Percentiles rank a stretch among this genome's conserved stretches.
These are phyloP conservation scores for Mycena latifolia DNA, from an alignment of 768 basidiomycete genomes.

Conservation along the genomic window DNA sequence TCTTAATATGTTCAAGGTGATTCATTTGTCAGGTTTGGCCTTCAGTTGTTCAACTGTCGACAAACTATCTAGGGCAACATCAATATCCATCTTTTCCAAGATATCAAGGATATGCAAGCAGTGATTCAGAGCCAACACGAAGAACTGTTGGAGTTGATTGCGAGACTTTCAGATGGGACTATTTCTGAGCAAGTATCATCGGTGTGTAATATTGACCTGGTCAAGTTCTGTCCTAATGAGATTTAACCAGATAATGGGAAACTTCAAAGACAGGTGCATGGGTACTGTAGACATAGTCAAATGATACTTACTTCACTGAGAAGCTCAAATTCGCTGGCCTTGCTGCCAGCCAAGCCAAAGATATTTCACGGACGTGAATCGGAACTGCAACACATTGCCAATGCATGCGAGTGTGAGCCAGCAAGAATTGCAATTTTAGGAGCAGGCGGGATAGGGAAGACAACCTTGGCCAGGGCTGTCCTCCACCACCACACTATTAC, in stretches of 20 bases:
- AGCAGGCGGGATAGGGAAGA: constrained; percentile 6
- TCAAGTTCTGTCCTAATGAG: not conserved
- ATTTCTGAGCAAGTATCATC: not conserved
- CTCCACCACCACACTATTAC: not conserved
- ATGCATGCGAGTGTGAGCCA: not conserved
- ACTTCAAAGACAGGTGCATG: not conserved
- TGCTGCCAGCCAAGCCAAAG: constrained; percentile 1
- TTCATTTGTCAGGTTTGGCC: not conserved
- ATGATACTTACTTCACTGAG: not conserved
- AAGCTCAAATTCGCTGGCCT: not conserved
- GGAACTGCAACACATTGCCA: not conserved
- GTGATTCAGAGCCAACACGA: not conserved
- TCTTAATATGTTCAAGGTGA: not conserved
- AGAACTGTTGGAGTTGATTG: not conserved
- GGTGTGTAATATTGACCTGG: not conserved
- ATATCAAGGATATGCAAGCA: not conserved
- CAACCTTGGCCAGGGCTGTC: not conserved
- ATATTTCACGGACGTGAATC: constrained; percentile 3
- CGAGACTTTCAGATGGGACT: not conserved
- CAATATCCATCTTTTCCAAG: not conserved
- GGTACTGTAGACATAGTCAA: too few relatives aligned
- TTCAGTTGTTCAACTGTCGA: not conserved
- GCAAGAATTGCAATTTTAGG: not conserved
- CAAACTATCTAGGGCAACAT: not conserved
- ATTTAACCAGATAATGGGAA: too few relatives aligned